A percentile compares a stretch with the other conserved stretches of the same genome.
Evolutionary conservation across 1,284 basidiomycete genomes (phyloP).

Genomic region (Irpex sp.): DNA sequence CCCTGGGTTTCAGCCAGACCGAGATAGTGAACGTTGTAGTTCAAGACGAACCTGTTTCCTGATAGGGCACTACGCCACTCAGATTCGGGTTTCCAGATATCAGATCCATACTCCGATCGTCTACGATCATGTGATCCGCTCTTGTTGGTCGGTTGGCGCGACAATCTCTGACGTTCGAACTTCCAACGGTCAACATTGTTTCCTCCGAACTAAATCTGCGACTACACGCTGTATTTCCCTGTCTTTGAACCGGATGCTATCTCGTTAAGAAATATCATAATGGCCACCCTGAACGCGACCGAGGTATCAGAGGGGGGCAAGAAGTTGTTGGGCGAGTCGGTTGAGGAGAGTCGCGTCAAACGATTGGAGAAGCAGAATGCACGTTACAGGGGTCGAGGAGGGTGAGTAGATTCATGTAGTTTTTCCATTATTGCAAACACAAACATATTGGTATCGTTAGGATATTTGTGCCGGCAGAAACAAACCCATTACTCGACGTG

Average conservation of each 20-base stretch:
- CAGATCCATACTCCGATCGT: not conserved
- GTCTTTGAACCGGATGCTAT: no score
- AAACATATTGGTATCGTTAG: conserved; percentile 2
- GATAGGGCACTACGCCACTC: not conserved
- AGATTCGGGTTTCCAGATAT: not conserved
- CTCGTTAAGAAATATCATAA: not conserved
- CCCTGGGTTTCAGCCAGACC: no score
- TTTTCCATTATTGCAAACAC: not conserved
- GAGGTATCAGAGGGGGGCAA: not conserved
- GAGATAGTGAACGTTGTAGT: no score
- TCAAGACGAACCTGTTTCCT: not conserved
- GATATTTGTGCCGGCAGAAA: conserved; percentile 16
- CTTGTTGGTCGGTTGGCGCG: no score
- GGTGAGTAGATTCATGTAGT: conserved; percentile 8
- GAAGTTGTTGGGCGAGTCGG: conserved; percentile 10
- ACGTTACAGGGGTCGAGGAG: conserved; percentile 17
- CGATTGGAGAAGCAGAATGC: conserved; percentile 18
- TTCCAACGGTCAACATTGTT: no score
- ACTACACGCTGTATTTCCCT: no score
- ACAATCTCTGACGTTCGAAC: no score
- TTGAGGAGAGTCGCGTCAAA: conserved; percentile 15
- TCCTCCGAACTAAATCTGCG: no score
- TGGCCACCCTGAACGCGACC: not conserved
- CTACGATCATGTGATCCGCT: not conserved
- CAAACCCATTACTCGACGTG: conserved; percentile 16